phyloP scores from a whole-genome alignment of 192 early-diverging fungal species.

The Backusella tarrabulga region DNA sequence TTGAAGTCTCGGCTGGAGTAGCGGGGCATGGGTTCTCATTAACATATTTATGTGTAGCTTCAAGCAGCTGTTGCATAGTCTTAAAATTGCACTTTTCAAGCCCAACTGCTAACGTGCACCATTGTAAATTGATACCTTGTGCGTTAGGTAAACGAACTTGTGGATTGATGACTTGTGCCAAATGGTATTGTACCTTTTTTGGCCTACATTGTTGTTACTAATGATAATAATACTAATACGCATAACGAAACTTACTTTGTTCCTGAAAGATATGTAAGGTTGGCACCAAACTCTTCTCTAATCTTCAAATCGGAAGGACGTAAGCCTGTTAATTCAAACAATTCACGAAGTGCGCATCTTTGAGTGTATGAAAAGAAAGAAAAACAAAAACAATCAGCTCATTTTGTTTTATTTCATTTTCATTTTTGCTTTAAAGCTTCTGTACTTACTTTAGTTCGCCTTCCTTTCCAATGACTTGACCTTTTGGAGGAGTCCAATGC shows the following conservation, averaged over 20 bases:
- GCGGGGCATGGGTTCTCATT: background rate
- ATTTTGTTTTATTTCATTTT: background rate
- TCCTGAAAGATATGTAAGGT: slow-evolving; percentile 81
- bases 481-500: slow-evolving; percentile 85
- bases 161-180: slow-evolving; percentile 66
- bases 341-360: slow-evolving; percentile 80
- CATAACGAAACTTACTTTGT: slow-evolving; percentile 44
- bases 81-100: slow-evolving; percentile 67
- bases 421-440: background rate
- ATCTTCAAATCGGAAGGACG: slow-evolving; percentile 65
- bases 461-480: slow-evolving; percentile 73
- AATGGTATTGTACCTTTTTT: slow-evolving; percentile 77
- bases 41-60: slow-evolving; percentile 47
- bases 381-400: background rate
- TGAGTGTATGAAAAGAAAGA: background rate
- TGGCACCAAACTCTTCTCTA: slow-evolving; percentile 70
- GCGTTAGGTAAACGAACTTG: slow-evolving; percentile 60
- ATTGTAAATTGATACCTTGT: slow-evolving; percentile 69
- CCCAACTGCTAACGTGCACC: slow-evolving; percentile 67
- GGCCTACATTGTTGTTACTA: slow-evolving; percentile 42
- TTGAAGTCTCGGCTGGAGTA: slow-evolving; percentile 37
- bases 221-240: background rate
- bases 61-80: slow-evolving; percentile 83
- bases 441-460: slow-evolving; percentile 74
- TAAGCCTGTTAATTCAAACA: slow-evolving; percentile 72